Base-by-base conservation (phyloP, 345 rosid genomes). In the Citrus mangshanensis region DNA sequence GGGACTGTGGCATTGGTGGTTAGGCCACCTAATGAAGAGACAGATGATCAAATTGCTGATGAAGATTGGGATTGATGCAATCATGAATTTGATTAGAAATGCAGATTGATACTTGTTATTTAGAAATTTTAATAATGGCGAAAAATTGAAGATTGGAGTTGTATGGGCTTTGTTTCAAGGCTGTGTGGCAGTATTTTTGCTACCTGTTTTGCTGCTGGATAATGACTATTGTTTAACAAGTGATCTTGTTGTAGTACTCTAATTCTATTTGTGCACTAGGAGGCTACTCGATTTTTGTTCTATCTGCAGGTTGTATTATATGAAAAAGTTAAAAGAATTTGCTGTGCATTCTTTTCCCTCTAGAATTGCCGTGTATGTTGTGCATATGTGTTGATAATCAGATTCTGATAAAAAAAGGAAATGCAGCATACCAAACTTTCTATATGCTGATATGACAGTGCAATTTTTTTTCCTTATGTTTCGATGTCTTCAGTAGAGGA, bases 21-120 rank as follows among this genome's bases (percentile, higher is more conserved):
- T 67, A 87, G 96, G 82, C 93, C 98, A 40, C 98, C 97, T 0
- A 92, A 81, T 55, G 90, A 92, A 27, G 95, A 90, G 59, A 80
- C 73, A 13, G 93, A 93, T 69, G 90, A 91, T 83, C 89, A 89
- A 74, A 59, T 84, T 80, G 78, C 84, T 38, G 89, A 93, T 70
- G 91, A 90, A 60, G 94, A 89, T 79, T 95, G 97, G 97, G 97
- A 95, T 16, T 95, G 19, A 73, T 60, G 35, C 5, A 4, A 12
- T 49, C 9, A 67, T 67, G 21, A 61, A 79, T 73, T 34, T 76
- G 63, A 63, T 75, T 73, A 35, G 3, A 34, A 76, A 77, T 77
- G 62, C 69, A 75, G 77, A 66, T 78, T 68, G 18, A 67, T 81
- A 74, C 32, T 1, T 59, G 70, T 79, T 73, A 67, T 83, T 77